phyloP scores from a whole-genome alignment of 352 stramenopile species.

The Phytophthora podocarpi region DNA sequence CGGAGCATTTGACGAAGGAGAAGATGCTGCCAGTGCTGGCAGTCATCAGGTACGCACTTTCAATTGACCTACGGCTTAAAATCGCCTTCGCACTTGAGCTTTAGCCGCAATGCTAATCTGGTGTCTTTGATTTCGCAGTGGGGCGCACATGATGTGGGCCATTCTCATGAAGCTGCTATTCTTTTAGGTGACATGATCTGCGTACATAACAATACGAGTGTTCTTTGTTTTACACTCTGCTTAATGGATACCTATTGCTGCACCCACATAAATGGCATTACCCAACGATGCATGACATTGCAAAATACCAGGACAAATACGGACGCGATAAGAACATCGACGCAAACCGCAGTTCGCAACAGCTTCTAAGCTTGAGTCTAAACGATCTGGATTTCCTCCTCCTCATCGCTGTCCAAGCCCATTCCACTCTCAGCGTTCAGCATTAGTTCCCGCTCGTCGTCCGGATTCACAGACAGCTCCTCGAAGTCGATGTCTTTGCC shows the following conservation, averaged over 20 bases:
- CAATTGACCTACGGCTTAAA: background rate
- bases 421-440: constrained; percentile 55
- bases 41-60: constrained; percentile 68
- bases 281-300: constrained; percentile 25
- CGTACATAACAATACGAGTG: constrained; percentile 27
- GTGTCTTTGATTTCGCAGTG: constrained; percentile 38
- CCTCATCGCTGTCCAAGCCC: constrained; percentile 39
- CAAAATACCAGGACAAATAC: constrained; percentile 19
- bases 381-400: constrained; percentile 36
- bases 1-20: constrained; percentile 83
- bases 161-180: constrained; percentile 89
- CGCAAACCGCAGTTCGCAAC: background rate
- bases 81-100: background rate
- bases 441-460: constrained; percentile 57
- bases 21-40: constrained; percentile 87
- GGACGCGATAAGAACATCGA: constrained; percentile 7
- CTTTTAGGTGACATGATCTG: constrained; percentile 55
- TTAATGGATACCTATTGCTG: constrained; percentile 5
- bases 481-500: constrained; percentile 75
- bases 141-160: constrained; percentile 81
- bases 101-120: constrained; percentile 1
- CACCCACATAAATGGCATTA: constrained; percentile 18
- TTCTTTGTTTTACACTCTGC: constrained; percentile 10
- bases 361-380: constrained; percentile 26
- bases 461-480: constrained; percentile 37